These are phyloP conservation scores for Cubamyces lactineus DNA, from an alignment of 768 basidiomycete species.

Conservation along the genomic window DNA sequence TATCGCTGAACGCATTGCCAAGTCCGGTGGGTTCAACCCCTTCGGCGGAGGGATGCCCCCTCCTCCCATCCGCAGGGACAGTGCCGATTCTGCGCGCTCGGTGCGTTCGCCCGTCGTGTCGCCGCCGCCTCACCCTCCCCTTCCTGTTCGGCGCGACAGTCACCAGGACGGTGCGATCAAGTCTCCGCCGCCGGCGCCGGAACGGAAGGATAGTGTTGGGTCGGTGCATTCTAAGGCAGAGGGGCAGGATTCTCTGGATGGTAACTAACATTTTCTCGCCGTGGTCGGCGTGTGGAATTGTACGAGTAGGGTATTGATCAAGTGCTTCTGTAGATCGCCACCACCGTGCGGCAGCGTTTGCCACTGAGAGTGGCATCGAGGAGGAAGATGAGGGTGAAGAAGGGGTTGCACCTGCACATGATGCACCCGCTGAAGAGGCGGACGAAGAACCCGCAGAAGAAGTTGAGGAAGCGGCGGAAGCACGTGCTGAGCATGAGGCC, in stretches of 20 bases:
- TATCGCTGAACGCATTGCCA: conserved; percentile 60
- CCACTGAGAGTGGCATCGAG: conserved; percentile 2
- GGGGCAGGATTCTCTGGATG: conserved; percentile 35
- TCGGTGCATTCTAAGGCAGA: conserved; percentile 22
- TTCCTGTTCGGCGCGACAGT: conserved; percentile 24
- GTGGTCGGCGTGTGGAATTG: conserved; percentile 12
- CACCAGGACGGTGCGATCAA: not conserved
- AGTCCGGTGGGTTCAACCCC: conserved; percentile 66
- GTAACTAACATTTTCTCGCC: conserved; percentile 35
- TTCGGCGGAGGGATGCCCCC: conserved; percentile 40
- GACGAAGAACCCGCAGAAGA: conserved; percentile 24
- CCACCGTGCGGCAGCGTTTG: not conserved
- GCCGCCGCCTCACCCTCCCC: conserved; percentile 14
- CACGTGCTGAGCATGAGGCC: conserved; percentile 20
- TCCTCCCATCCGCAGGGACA: conserved; percentile 28
- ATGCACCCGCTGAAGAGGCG: conserved; percentile 19
- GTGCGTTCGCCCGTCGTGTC: conserved; percentile 18
- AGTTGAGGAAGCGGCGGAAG: conserved; percentile 9
- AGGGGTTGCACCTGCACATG: conserved; percentile 3
- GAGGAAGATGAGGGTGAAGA: conserved; percentile 4
- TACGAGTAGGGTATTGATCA: conserved; percentile 32
- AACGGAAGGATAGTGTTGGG: conserved; percentile 29
- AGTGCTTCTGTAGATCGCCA: conserved; percentile 25
- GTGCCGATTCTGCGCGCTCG: conserved; percentile 27
- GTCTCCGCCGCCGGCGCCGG: conserved; percentile 7